These are phyloP conservation scores for Boechera stricta DNA, from an alignment of 345 rosid species.

Conservation along the genomic window DNA sequence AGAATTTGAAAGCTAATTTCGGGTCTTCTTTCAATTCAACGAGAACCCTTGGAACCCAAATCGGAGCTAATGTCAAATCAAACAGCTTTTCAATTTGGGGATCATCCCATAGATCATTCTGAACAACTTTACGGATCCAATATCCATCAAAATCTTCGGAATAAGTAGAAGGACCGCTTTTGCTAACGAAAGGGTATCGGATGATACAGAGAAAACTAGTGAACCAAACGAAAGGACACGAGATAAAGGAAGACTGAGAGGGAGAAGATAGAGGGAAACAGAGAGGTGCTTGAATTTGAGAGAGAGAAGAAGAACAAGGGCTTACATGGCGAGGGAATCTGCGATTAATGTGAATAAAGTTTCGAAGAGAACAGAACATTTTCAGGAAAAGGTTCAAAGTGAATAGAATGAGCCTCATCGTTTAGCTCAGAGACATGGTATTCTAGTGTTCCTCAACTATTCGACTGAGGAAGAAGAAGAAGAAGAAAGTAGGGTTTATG, in stretches of 20 bases:
- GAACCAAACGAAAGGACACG: slow-evolving; percentile 55
- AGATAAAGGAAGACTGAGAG: slow-evolving; percentile 31
- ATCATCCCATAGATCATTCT: slow-evolving; percentile 56
- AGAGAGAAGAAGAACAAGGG: slow-evolving; percentile 41
- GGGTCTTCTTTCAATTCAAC: slow-evolving; percentile 59
- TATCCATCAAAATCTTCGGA: slow-evolving; percentile 44
- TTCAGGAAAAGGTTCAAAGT: slow-evolving; percentile 42
- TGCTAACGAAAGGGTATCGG: slow-evolving; percentile 52
- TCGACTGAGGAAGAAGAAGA: slow-evolving; percentile 25
- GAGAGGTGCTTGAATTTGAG: slow-evolving; percentile 36
- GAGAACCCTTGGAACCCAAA: slow-evolving; percentile 62
- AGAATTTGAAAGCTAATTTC: slow-evolving; percentile 61
- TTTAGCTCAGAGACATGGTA: slow-evolving; percentile 38
- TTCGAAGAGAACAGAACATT: slow-evolving; percentile 63
- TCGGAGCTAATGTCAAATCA: slow-evolving; percentile 51
- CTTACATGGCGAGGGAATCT: slow-evolving; percentile 52
- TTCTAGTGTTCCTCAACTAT: background rate
- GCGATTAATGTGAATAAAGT: slow-evolving; percentile 50
- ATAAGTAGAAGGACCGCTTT: slow-evolving; percentile 25
- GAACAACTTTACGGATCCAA: slow-evolving; percentile 51
- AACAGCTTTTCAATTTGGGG: slow-evolving; percentile 43
- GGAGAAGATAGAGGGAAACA: slow-evolving; percentile 31
- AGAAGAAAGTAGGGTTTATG: slow-evolving; percentile 47
- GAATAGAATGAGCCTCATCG: slow-evolving; percentile 47
- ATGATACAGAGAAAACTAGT: slow-evolving; percentile 56